Evolutionary conservation across 768 basidiomycete species (phyloP), one percentile per base, ranked within the genome.

Genomic region (Lentinula sp.): DNA sequence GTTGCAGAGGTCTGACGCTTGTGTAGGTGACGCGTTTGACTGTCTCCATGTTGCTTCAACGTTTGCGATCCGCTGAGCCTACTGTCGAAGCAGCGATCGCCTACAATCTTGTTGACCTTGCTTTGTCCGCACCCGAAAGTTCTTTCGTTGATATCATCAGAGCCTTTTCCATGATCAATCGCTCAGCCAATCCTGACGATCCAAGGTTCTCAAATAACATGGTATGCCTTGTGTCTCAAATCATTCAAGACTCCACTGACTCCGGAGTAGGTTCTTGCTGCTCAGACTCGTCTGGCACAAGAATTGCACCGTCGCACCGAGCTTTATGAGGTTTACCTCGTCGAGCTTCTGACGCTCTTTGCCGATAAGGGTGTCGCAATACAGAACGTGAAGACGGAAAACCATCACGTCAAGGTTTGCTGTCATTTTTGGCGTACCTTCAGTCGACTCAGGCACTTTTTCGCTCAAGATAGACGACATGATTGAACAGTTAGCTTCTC

Each of bases 61-160:
- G 93, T 5, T 76, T 96, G 21, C 84, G 91, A 28, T 84, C 85
- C 21, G 89, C 91, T 2, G 95, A 97, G 66, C 88, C 92, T 0
- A 85, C 87, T 0, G 89, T 93, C 15, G 94, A 98, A 71, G 91
- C 94, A 28, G 89, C 91, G 1, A 95, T 97, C 62, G 89, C 93
- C 2, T 89, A 90, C 69, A 95, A 94, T 68, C 79, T 98, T 11
- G 94, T 95, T 6, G 93, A 95, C 62, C 79, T 98, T 16, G 95
- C 93, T 1, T 76, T 95, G 45, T 80, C 82, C 52, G 90, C 93
- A 0, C 87, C 91, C 1, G 83, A 86, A 62, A 81, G 79, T 59
- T 82, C 91, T 2, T 93, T 98, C 67, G 72, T 82, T 23, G 95
- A 98, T 62, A 88, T 96, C 61, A 86, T 94, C 55, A 80, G 85